Percentiles rank a stretch among this genome's conserved stretches.
Conservation (phyloP, 805 yeast genomes). For the Wickerhamomyces canadensis region DNA sequence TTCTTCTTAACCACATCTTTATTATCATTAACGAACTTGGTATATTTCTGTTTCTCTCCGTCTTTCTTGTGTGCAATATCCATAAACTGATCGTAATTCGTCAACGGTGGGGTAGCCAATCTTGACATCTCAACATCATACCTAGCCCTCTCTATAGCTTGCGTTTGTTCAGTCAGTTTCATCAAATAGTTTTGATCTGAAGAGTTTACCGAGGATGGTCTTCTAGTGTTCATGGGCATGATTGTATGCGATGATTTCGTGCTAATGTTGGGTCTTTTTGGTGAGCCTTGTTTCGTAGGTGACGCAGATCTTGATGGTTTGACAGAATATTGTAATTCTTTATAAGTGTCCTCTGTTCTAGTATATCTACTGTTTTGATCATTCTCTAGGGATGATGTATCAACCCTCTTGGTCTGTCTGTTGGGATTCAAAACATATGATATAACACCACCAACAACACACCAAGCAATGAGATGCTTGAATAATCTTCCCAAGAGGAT, state of each 20-base stretch:
- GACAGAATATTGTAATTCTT: constrained; percentile 20
- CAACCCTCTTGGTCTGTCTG: background rate
- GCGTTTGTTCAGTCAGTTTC: constrained; percentile 15
- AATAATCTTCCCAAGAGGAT: constrained; percentile 14
- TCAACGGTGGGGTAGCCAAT: constrained; percentile 2
- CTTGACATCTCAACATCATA: constrained; percentile 9
- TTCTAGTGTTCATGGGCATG: no score
- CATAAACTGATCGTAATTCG: constrained; percentile 18
- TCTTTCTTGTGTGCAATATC: constrained; percentile 16
- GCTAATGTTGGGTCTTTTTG: no score
- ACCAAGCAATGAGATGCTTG: constrained; percentile 15
- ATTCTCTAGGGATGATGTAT: background rate
- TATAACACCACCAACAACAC: constrained; percentile 12
- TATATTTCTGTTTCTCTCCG: constrained; percentile 10
- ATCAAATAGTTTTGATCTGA: constrained; percentile 11
- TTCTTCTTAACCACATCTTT: background rate
- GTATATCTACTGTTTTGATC: no score
- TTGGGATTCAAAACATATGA: constrained; percentile 13
- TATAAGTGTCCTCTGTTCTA: constrained; percentile 4
- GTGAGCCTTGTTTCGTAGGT: constrained; percentile 4
- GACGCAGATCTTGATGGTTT: constrained; percentile 9
- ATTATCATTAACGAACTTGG: constrained; percentile 15
- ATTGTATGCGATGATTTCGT: no score
- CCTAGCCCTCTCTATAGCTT: constrained; percentile 12
- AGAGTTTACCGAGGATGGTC: background rate